Evolutionary conservation across 164 flowering plant species (phyloP).

Genomic region (Magnolia sinica): DNA sequence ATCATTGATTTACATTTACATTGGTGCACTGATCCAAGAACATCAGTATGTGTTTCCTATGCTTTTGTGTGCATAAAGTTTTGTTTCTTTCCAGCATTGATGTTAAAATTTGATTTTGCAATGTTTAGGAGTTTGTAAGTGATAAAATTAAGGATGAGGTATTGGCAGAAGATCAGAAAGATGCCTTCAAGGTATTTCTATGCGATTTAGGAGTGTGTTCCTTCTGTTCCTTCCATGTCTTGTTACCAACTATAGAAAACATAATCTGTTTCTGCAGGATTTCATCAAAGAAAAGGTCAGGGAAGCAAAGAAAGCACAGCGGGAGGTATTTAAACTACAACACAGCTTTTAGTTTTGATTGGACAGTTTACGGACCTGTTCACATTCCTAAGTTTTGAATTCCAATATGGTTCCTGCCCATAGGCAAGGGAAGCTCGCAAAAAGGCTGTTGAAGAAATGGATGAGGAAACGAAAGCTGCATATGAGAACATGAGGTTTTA

Average conservation of each 20-base stretch:
- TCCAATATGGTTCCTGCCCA: neutral
- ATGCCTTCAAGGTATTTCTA: constrained; percentile 62
- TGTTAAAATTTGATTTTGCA: neutral
- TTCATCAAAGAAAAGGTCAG: constrained; percentile 77
- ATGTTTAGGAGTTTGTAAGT: constrained; percentile 67
- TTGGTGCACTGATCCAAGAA: too few relatives aligned
- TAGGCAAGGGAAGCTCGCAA: constrained; percentile 87
- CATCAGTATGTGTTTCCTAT: neutral
- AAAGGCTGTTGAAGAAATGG: constrained; percentile 74
- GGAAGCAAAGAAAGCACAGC: constrained; percentile 75
- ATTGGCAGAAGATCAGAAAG: constrained; percentile 70
- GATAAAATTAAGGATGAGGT: constrained; percentile 59
- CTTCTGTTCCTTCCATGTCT: neutral
- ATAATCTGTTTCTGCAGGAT: constrained; percentile 41
- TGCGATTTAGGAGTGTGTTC: neutral
- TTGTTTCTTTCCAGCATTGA: neutral
- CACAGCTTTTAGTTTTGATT: neutral
- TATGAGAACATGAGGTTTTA: constrained; percentile 70
- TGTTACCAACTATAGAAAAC: neutral
- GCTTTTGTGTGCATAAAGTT: neutral
- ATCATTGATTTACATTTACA: too few relatives aligned
- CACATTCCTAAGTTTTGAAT: too few relatives aligned
- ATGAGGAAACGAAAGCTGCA: constrained; percentile 60
- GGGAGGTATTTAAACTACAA: constrained; percentile 52
- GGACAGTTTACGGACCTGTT: neutral